These are phyloP conservation scores for Fusarium vanettenii DNA, from an alignment of 2,329 filamentous ascomycete species.

Conservation along the genomic window DNA sequence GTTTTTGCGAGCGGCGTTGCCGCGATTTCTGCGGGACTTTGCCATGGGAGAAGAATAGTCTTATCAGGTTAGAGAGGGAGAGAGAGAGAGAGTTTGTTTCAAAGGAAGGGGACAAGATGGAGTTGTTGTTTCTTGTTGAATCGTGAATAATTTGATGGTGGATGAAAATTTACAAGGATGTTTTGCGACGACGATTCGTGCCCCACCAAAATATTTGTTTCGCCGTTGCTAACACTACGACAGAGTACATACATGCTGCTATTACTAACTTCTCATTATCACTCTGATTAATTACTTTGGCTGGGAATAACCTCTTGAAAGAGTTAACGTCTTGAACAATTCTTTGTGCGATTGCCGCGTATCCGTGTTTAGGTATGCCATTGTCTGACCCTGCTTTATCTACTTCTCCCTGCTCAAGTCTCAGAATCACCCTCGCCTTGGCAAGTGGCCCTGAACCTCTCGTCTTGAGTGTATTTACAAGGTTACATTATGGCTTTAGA, in stretches of 20 bases:
- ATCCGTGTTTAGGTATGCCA: not conserved
- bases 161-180: slow-evolving; percentile 36
- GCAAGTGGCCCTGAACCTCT: not conserved
- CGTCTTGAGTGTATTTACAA: not conserved
- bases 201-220: slow-evolving; percentile 32
- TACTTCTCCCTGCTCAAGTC: not conserved
- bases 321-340: not conserved
- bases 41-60: slow-evolving; percentile 68
- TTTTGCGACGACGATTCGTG: slow-evolving; percentile 33
- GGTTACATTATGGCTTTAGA: not conserved
- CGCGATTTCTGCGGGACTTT: slow-evolving; percentile 68
- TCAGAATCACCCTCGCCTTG: not conserved
- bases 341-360: not conserved
- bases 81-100: not conserved
- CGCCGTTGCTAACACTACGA: not conserved
- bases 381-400: not conserved
- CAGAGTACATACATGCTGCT: not conserved
- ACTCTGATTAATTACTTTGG: not conserved
- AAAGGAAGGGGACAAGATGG: not conserved
- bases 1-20: slow-evolving; percentile 61
- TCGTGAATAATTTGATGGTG: slow-evolving; percentile 1
- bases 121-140: not conserved
- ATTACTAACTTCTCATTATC: not conserved
- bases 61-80: no score
- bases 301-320: not conserved